Conservation (phyloP, 169 alveolate species). For the Cryptosporidium ryanae region DNA sequence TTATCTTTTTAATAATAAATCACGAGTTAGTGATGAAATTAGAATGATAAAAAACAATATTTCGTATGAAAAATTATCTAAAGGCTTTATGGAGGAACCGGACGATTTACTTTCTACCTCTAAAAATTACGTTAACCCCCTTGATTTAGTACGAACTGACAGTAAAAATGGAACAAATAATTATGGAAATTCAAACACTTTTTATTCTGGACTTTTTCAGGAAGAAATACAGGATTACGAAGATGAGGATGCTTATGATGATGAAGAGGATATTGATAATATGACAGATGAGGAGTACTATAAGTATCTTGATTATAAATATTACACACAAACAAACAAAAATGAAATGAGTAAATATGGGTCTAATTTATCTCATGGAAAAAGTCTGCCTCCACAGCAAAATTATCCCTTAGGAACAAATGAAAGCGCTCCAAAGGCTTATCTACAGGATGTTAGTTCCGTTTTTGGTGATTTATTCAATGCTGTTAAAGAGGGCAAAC, state of each 20-base stretch:
- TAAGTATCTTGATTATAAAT: constrained; percentile 33
- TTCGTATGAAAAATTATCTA: no score
- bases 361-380: not conserved
- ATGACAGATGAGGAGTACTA: constrained; percentile 39
- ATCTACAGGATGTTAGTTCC: constrained; percentile 43
- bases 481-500: constrained; percentile 20
- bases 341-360: not conserved
- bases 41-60: not conserved
- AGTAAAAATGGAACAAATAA: not conserved
- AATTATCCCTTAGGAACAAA: constrained; percentile 49
- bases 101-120: no score
- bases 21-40: not conserved
- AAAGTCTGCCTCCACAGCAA: not conserved
- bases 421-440: not conserved
- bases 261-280: constrained; percentile 18
- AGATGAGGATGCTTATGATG: constrained; percentile 47
- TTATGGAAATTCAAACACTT: no score
- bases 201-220: not conserved
- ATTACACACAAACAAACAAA: constrained; percentile 6
- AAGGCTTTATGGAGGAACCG: no score
- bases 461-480: constrained; percentile 56
- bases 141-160: not conserved
- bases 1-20: not conserved
- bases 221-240: constrained; percentile 20
- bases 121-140: no score